Evolutionary conservation across 805 yeast species (phyloP), one percentile per base, ranked within the genome.

Genomic region (Lipomyces yamadae): DNA sequence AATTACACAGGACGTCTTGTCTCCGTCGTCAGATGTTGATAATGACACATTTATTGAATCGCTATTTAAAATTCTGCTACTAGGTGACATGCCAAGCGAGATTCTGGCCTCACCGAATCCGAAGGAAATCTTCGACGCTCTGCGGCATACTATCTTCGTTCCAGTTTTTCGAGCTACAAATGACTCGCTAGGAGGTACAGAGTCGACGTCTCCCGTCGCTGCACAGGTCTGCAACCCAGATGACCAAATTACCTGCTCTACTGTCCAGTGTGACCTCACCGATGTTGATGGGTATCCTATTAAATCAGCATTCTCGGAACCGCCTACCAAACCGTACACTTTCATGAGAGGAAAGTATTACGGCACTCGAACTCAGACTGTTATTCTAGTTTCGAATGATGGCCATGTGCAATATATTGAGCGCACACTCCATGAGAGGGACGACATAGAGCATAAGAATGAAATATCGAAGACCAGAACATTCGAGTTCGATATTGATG

Each of bases 321-420:
- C n/a, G 55, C 62, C 10, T 29, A 52, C 53, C 29, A 39, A 33
- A 55, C 63, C 65, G 7, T 68, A 68, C 30, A 24, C 34, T 18
- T 68, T 63, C 72, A 45, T 77, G n/a, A 77, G 81, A 15, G 91
- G 92, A 0, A 76, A 80, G 30, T 86, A 81, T 72, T 93, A 92
- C 74, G 97, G 97, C 0, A 92, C 98, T 0, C 79, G 97, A 63
- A 90, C 97, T 0, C 97, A 92, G 76, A 91, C 96, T 0, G 84
- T 92, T 1, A 81, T 92, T 2, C 72, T 91, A 30, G 81, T 90
- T 8, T 86, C 85, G 73, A 82, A 81, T 50, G 65, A 73, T 52
- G 81, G 90, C 72, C 64, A 78, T 48, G 77, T 89, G 29, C 83
- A 83, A 59, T 90, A 89, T 76, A 78, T 84, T 13, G 97, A 92